Conservation (phyloP, 495 filamentous ascomycete species). For the Aspergillus homomorphus region DNA sequence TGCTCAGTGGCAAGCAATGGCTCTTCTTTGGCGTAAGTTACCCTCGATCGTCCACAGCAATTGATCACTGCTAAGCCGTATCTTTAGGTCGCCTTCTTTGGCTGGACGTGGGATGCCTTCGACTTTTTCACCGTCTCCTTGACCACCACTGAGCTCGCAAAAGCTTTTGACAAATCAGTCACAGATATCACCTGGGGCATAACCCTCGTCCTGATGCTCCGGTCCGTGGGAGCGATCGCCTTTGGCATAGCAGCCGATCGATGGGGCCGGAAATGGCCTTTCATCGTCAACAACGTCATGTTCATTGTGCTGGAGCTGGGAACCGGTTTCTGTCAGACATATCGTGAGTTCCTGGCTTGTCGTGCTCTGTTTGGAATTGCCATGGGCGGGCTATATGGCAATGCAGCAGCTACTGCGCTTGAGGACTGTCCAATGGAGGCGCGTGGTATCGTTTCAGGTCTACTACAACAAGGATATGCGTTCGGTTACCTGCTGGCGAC, state of each 20-base stretch:
- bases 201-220: conserved; percentile 78
- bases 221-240: conserved; percentile 65
- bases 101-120: conserved; percentile 84
- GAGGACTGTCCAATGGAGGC: conserved; percentile 77
- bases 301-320: conserved; percentile 79
- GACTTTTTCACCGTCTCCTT: conserved; percentile 90
- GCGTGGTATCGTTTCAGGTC: conserved; percentile 72
- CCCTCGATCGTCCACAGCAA: not conserved
- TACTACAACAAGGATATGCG: conserved; percentile 86
- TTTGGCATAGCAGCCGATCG: conserved; percentile 82
- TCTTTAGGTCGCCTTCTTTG: conserved; percentile 56
- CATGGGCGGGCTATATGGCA: conserved; percentile 88
- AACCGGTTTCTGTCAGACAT: conserved; percentile 76
- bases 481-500: conserved; percentile 83
- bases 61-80: conserved; percentile 3
- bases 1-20: conserved; percentile 77
- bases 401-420: conserved; percentile 79
- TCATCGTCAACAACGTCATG: conserved; percentile 76
- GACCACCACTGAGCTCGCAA: conserved; percentile 64
- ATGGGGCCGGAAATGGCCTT: conserved; percentile 86
- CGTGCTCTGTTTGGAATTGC: conserved; percentile 84
- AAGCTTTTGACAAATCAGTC: conserved; percentile 61
- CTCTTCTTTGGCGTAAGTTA: conserved; percentile 65
- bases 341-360: conserved; percentile 73
- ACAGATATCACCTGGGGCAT: conserved; percentile 90